Conservation (phyloP, 305 asterid genomes). For the Fraxinus sp. region DNA sequence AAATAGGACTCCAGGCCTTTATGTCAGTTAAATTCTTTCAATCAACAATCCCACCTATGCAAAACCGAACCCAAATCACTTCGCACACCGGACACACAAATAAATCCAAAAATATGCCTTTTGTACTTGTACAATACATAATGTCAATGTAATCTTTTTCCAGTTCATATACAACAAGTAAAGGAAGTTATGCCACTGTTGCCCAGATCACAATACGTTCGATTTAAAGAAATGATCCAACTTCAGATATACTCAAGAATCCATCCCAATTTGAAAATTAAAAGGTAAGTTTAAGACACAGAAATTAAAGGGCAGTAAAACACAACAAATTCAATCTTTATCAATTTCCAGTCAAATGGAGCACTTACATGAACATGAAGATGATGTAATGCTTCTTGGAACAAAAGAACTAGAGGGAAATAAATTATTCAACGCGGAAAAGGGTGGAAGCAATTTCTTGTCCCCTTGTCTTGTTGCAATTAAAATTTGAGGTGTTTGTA, state of each 20-base stretch:
- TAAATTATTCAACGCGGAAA: slow-evolving; percentile 17
- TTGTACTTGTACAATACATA: background rate
- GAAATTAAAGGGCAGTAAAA: background rate
- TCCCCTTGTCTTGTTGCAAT: slow-evolving; percentile 23
- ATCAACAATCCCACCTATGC: background rate
- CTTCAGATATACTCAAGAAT: background rate
- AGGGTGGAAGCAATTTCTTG: slow-evolving; percentile 19
- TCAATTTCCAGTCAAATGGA: background rate
- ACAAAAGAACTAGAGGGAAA: slow-evolving; percentile 23
- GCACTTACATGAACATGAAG: slow-evolving; percentile 28
- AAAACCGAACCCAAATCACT: background rate
- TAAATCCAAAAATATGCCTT: background rate
- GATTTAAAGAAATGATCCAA: background rate
- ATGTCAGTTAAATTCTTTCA: background rate
- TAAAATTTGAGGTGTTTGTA: slow-evolving; percentile 27
- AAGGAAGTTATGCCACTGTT: background rate
- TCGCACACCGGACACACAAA: background rate
- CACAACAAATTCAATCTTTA: slow-evolving; percentile 7
- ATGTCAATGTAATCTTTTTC: background rate
- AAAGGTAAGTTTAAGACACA: background rate
- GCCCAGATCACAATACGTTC: background rate
- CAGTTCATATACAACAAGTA: background rate
- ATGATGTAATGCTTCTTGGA: slow-evolving; percentile 2
- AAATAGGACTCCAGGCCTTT: background rate
- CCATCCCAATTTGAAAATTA: background rate